Base-by-base conservation (phyloP, 1,139 yeast genomes). In the Hemisphaericaspora xylanilytica region DNA sequence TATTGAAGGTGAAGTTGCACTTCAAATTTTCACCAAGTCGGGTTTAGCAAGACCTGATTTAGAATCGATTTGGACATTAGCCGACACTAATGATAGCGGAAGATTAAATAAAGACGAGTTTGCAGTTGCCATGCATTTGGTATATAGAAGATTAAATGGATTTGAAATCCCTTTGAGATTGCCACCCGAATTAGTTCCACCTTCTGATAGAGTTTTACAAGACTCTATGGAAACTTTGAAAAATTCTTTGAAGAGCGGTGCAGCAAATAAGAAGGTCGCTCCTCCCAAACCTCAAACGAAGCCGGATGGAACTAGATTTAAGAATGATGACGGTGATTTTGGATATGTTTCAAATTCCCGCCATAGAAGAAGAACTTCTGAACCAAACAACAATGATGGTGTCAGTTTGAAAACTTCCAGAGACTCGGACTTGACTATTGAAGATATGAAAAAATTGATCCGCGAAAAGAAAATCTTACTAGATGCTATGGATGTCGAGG, bases 41-140 rank as follows among this genome's bases (percentile, higher is more conserved):
- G 97, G 97, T 1, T 75, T 92, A 48, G 74, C 81, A 41, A 79
- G 97, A 60, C 75, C 80, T 8, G 97, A 90, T 51, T 73, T 92
- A 46, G 97, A 90, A 59, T 73, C 81, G 28, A 87, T 92, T 46
- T 92, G 98, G 98, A 88, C 85, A 39, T 67, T 85, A 47, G 78
- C 85, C 27, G 90, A 85, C 54, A 70, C 78, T 15, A 80, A 81
- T 39, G 83, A 84, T 53, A 73, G 81, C 41, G 89, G 92, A 2
- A 81, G 78, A 55, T 70, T 85, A 49, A 84, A 83, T 56, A 81
- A 78, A 52, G 90, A 85, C 58, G 89, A 84, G 52, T 85, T 85
- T 63, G 83, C 89, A 0, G 83, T 84, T 34, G 92, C 92, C 16
- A 85, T 85, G 94, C 90, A 85, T 63, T 65, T 85, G 47, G 85